These are phyloP conservation scores for Ascochyta pisi DNA, from an alignment of 2,329 filamentous ascomycete species.

Conservation along the genomic window DNA sequence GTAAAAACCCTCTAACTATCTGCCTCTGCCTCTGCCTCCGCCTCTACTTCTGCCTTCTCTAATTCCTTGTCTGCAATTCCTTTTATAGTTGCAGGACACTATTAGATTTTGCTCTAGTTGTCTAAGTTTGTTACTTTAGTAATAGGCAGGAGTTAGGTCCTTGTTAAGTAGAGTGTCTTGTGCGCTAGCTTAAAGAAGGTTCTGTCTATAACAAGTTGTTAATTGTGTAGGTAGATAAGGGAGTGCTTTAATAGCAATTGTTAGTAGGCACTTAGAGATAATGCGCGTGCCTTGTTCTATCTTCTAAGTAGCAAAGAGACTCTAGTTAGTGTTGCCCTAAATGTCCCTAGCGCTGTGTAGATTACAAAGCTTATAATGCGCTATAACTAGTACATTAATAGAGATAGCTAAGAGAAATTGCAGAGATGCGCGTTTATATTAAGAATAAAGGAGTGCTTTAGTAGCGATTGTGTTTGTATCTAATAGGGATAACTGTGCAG, in stretches of 20 bases:
- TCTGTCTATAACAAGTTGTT: too few relatives aligned
- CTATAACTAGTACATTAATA: constrained; percentile 1
- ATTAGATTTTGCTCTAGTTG: too few relatives aligned
- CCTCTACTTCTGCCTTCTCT: too few relatives aligned
- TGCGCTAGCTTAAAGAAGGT: too few relatives aligned
- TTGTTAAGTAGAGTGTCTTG: too few relatives aligned
- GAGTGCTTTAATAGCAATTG: not conserved
- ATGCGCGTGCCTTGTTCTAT: constrained; percentile 24
- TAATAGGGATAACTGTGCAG: not conserved
- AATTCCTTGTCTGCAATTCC: too few relatives aligned
- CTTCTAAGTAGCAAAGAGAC: constrained; percentile 18
- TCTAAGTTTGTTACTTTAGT: too few relatives aligned
- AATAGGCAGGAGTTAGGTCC: too few relatives aligned
- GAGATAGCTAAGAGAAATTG: not conserved
- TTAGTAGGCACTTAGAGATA: constrained; percentile 18
- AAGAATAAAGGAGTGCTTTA: not conserved
- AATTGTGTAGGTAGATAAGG: not conserved
- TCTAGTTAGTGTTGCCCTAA: not conserved
- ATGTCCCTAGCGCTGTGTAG: not conserved
- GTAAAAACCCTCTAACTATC: too few relatives aligned
- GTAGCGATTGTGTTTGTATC: constrained; percentile 7
- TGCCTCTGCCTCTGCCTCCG: too few relatives aligned
- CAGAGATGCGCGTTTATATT: not conserved
- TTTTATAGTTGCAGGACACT: too few relatives aligned
- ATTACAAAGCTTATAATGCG: constrained; percentile 12